phyloP scores from a whole-genome alignment of 2,329 filamentous ascomycete genomes.

The Juglanconis oblonga region DNA sequence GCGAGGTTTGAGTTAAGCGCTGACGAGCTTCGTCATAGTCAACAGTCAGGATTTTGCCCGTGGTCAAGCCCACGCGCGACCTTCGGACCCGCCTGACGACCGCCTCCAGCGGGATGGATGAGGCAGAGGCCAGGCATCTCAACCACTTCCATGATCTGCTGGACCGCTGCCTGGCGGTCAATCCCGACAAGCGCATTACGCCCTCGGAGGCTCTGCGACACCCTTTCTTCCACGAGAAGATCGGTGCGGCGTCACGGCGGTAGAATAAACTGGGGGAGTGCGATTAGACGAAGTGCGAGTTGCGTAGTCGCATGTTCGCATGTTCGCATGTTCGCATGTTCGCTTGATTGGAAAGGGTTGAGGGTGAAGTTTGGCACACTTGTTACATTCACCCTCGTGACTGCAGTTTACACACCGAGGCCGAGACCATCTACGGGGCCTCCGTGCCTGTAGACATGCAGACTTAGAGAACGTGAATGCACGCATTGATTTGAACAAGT shows the following conservation, averaged over 20 bases:
- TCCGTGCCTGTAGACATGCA: background rate
- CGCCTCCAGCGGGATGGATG: conserved; percentile 69
- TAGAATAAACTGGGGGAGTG: background rate
- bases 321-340: no score
- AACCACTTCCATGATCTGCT: conserved; percentile 82
- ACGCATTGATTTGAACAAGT: background rate
- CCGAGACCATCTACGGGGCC: background rate
- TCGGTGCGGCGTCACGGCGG: conserved; percentile 17
- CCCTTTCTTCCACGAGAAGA: conserved; percentile 69
- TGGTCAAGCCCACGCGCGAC: conserved; percentile 75
- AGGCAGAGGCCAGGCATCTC: conserved; percentile 73
- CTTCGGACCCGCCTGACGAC: conserved; percentile 76
- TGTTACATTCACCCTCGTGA: background rate
- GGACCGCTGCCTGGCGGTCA: conserved; percentile 82
- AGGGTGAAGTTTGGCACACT: background rate
- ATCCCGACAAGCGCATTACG: conserved; percentile 88
- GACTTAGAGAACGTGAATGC: background rate
- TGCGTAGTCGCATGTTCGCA: background rate
- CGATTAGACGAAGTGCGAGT: background rate
- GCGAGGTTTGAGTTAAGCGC: conserved; percentile 1
- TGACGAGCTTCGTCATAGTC: conserved; percentile 45
- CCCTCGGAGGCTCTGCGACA: conserved; percentile 84
- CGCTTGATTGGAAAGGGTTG: background rate
- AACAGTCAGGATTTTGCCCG: conserved; percentile 62
- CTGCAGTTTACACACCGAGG: background rate